phyloP scores from a whole-genome alignment of 202 grass and related monocot species.

The Bolboschoenoplectus hybrid region DNA sequence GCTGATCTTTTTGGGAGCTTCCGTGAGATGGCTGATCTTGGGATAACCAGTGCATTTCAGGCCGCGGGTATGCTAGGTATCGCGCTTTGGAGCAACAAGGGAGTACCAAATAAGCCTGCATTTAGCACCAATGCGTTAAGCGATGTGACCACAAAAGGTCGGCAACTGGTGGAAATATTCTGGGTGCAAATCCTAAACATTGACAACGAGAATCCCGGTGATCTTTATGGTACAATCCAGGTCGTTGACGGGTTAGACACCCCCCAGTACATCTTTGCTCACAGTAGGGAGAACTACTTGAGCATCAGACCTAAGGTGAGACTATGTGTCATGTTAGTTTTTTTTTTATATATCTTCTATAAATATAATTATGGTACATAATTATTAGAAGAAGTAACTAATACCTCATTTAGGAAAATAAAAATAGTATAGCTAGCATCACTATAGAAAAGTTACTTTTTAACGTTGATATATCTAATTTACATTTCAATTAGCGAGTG shows the following conservation, averaged over 20 bases:
- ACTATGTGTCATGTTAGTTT: too few species aligned
- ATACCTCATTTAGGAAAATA: background rate
- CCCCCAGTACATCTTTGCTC: background rate
- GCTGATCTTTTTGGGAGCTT: constrained; percentile 2
- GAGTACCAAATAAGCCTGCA: background rate
- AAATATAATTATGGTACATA: background rate
- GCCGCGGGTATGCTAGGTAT: background rate
- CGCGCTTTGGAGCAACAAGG: constrained; percentile 13
- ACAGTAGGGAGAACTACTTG: too few species aligned
- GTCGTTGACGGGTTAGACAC: background rate
- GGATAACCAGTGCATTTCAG: background rate
- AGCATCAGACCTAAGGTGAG: too few species aligned
- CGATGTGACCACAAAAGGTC: background rate
- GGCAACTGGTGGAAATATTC: constrained; percentile 33
- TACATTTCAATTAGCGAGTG: background rate
- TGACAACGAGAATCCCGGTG: constrained; percentile 28
- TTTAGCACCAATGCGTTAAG: background rate
- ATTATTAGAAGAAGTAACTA: background rate
- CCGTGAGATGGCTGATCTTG: background rate
- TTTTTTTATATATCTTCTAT: too few species aligned
- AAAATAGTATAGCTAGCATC: background rate
- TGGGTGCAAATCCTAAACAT: constrained; percentile 30
- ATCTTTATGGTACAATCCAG: constrained; percentile 40
- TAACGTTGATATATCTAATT: background rate
- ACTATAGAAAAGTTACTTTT: background rate